Conservation (phyloP, 768 basidiomycete species). For the Gymnopilus dilepis region DNA sequence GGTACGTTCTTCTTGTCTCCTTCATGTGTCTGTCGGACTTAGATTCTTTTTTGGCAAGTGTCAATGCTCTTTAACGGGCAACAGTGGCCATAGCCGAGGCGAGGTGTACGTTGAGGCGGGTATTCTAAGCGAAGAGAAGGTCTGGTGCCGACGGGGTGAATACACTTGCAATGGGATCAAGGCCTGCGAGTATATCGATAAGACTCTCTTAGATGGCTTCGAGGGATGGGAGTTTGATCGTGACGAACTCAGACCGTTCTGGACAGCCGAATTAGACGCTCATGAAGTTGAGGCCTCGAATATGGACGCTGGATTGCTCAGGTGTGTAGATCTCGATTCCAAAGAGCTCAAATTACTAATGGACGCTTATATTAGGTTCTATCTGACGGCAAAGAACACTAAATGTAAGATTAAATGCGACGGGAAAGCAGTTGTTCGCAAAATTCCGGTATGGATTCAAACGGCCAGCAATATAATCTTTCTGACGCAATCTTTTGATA, state of each 20-base stretch:
- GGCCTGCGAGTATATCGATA: neutral
- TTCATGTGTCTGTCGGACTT: neutral
- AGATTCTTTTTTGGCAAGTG: neutral
- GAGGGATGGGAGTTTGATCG: neutral
- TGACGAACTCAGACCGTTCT: neutral
- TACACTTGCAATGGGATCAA: constrained; percentile 9
- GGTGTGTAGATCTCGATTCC: neutral
- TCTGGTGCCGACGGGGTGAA: neutral
- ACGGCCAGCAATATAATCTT: no score
- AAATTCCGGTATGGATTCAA: neutral
- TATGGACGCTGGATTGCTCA: neutral
- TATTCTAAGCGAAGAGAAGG: neutral
- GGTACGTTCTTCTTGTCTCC: neutral
- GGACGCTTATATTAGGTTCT: neutral
- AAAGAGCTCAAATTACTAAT: neutral
- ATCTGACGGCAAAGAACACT: neutral
- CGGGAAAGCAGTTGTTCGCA: neutral
- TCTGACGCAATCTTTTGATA: no score
- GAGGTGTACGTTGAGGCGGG: neutral
- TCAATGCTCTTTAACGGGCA: constrained; percentile 5
- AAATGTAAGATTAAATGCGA: neutral
- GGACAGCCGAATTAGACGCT: neutral
- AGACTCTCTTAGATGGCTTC: neutral
- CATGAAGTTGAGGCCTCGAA: neutral
- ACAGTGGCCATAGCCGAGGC: neutral